phyloP scores from a whole-genome alignment of 768 basidiomycete species.

The Glaciozyma antarctica region DNA sequence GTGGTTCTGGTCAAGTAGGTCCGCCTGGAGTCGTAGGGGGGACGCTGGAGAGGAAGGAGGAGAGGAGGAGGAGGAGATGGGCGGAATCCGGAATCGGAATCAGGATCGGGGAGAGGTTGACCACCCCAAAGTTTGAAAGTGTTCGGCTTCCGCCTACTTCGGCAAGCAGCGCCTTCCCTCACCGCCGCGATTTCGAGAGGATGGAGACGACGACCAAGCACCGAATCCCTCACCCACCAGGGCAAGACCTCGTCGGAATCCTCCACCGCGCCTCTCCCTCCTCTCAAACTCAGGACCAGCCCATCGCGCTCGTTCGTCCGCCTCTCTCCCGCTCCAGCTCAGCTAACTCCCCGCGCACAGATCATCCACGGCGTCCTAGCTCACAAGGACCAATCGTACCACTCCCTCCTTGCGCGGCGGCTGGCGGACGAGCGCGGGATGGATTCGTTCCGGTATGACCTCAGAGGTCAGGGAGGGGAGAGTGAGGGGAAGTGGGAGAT shows the following conservation, averaged over 20 bases:
- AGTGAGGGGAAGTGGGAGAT: neutral
- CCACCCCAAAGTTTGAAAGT: no score
- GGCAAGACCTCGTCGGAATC: neutral
- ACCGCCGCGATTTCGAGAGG: no score
- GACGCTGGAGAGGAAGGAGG: no score
- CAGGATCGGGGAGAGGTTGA: no score
- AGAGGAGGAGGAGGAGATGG: no score
- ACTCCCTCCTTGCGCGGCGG: neutral
- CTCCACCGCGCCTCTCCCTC: neutral
- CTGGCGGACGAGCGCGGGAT: neutral
- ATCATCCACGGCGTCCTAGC: slow-evolving; percentile 1
- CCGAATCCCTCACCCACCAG: no score
- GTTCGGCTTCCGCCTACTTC: no score
- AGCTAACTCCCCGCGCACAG: neutral
- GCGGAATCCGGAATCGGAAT: no score
- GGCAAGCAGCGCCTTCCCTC: no score
- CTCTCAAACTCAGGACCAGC: neutral
- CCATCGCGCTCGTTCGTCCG: neutral
- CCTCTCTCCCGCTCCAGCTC: neutral
- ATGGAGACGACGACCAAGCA: no score
- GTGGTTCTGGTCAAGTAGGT: no score
- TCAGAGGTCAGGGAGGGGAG: neutral
- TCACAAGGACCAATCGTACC: neutral
- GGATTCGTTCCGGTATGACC: slow-evolving; percentile 1
- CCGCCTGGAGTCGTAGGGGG: no score